phyloP scores from a whole-genome alignment of 140 eudicot genomes.

The Bidens hawaiensis region DNA sequence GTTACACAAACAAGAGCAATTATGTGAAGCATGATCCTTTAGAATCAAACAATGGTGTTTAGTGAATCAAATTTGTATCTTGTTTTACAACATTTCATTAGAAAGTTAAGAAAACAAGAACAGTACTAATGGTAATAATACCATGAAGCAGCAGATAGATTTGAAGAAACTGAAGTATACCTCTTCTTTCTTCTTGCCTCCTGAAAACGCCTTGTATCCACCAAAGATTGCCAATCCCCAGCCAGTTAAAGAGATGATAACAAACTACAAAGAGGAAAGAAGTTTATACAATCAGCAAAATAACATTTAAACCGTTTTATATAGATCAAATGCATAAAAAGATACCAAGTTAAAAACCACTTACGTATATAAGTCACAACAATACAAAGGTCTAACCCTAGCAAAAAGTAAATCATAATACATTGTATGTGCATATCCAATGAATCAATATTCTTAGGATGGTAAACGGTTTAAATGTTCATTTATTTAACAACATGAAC shows the following conservation, averaged over 20 bases:
- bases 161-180: constrained; percentile 7
- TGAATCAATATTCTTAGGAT: not conserved
- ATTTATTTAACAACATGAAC: too few relatives aligned
- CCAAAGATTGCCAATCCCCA: constrained; percentile 50
- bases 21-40: not conserved
- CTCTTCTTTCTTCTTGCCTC: constrained; percentile 46
- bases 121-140: not conserved
- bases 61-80: not conserved
- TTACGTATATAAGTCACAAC: not conserved
- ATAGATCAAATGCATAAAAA: not conserved
- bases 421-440: constrained; percentile 3
- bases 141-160: not conserved
- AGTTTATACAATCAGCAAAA: constrained; percentile 2
- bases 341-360: not conserved
- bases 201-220: constrained; percentile 49
- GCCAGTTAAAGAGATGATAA: constrained; percentile 50
- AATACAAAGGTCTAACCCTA: not conserved
- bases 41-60: not conserved
- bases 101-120: not conserved
- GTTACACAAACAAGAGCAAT: constrained; percentile 16
- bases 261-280: constrained; percentile 38
- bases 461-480: too few relatives aligned
- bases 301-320: not conserved
- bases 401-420: not conserved
- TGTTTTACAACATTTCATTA: constrained; percentile 6